These are phyloP conservation scores for Sclerotinia minor DNA, from an alignment of 2,329 filamentous ascomycete genomes.

Conservation along the genomic window DNA sequence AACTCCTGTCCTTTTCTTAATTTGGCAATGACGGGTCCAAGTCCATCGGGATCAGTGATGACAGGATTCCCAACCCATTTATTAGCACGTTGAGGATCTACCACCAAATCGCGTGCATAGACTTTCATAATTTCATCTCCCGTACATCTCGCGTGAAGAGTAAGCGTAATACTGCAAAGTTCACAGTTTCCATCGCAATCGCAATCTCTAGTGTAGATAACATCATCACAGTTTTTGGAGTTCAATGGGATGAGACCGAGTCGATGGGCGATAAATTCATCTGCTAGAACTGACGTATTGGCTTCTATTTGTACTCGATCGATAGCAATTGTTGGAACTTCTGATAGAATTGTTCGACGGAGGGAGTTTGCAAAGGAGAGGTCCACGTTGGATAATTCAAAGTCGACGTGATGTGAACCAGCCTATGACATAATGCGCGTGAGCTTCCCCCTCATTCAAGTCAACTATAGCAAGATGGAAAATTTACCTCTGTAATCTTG, in stretches of 20 bases:
- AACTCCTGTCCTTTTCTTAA: conserved; percentile 86
- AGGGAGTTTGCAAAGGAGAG: conserved; percentile 91
- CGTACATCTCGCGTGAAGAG: conserved; percentile 81
- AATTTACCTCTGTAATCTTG: conserved; percentile 48
- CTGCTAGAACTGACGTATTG: conserved; percentile 93
- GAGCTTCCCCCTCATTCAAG: conserved; percentile 29
- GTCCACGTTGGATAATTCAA: conserved; percentile 86
- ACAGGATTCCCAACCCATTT: conserved; percentile 77
- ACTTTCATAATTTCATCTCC: conserved; percentile 89
- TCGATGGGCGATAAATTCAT: conserved; percentile 93
- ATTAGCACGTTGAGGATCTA: conserved; percentile 68
- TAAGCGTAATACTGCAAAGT: conserved; percentile 82
- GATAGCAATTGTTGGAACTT: conserved; percentile 92
- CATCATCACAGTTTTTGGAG: conserved; percentile 77
- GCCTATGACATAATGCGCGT: conserved; percentile 54
- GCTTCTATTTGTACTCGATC: conserved; percentile 89
- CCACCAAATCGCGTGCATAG: conserved; percentile 84
- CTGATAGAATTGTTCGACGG: conserved; percentile 85
- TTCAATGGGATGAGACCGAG: conserved; percentile 87
- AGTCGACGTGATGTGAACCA: conserved; percentile 79
- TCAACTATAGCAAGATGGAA: background rate
- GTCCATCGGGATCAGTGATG: conserved; percentile 77
- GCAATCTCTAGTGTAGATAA: conserved; percentile 90
- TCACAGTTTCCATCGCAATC: conserved; percentile 96
- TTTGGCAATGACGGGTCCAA: conserved; percentile 86